Base-by-base conservation (phyloP, 2,329 filamentous ascomycete genomes). In the Elsinoe australis region DNA sequence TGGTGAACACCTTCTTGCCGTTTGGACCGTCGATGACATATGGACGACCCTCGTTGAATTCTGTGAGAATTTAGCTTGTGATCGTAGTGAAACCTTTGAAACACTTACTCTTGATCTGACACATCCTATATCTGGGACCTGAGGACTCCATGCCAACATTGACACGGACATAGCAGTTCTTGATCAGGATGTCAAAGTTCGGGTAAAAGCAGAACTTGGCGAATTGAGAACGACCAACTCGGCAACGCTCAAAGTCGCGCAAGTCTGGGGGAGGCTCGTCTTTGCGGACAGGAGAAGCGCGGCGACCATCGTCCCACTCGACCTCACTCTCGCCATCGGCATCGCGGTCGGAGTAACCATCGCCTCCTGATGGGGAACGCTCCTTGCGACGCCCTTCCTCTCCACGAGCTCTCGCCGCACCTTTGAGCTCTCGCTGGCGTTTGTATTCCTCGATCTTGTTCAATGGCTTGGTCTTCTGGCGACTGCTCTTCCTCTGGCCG, bases 141-240 rank as follows among this genome's bases (percentile, higher is more conserved):
- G 83, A 82, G 3, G 78, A 85, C 36, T 60, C 57, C 8, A 78
- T 77, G 0, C 89, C 90, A 49, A 95, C 79, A 53, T 82, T 85
- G 55, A 96, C 80, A 45, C 92, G 85, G 29, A 83, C 83, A 63
- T 85, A 98, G 65, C 88, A 94, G 45, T 87, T 87, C 12, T 74
- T 79, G 58, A 95, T 85, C 22, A 84, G 76, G 6, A 84, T 71
- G 49, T 94, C 85, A 56, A 98, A 95, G 3, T 83, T 83, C 8
- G 92, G 92, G 57, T 89, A 90, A 70, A 94, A 95, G 73, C 88
- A 95, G 49, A 95, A 84, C 59, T 90, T 81, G 5, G 85, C 83
- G 64, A 98, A 95, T 60, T 88, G 85, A 56, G 79, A 84, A 53
- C 92, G 80, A 42, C 89, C 87, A 51, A 98, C 78, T 50, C 87